phyloP scores from a whole-genome alignment of 1,284 basidiomycete genomes.

The Rhodotorula sp. region DNA sequence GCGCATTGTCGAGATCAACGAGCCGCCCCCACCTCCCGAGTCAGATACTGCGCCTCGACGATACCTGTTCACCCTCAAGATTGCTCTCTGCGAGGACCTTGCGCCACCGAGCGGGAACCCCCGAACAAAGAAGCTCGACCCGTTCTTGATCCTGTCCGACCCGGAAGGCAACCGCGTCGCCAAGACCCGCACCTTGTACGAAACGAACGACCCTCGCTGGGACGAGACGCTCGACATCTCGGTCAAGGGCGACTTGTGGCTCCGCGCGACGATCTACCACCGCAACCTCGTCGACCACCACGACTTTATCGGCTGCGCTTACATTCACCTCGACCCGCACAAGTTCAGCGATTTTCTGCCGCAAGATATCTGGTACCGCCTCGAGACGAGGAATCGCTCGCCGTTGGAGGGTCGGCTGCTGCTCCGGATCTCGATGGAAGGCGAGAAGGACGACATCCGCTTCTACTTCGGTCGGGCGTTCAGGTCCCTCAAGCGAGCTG shows the following conservation, averaged over 20 bases:
- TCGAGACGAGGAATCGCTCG: slow-evolving; percentile 58
- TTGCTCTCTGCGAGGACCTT: slow-evolving; percentile 82
- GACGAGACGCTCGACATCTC: slow-evolving; percentile 96
- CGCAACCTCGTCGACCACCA: slow-evolving; percentile 66
- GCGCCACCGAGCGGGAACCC: slow-evolving; percentile 67
- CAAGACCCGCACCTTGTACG: slow-evolving; percentile 95
- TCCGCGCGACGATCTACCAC: slow-evolving; percentile 92
- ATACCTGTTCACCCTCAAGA: slow-evolving; percentile 91
- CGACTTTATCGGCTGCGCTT: slow-evolving; percentile 72
- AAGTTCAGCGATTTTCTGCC: slow-evolving; percentile 85
- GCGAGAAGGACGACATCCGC: slow-evolving; percentile 87
- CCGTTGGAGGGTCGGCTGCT: slow-evolving; percentile 63
- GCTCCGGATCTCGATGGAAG: slow-evolving; percentile 93
- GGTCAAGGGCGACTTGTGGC: slow-evolving; percentile 76
- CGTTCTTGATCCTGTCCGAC: slow-evolving; percentile 92
- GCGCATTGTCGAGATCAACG: slow-evolving; percentile 57
- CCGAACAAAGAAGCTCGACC: slow-evolving; percentile 69
- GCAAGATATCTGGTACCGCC: slow-evolving; percentile 87
- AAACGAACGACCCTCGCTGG: slow-evolving; percentile 87
- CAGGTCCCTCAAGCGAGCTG: slow-evolving; percentile 87
- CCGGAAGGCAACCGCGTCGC: slow-evolving; percentile 85
- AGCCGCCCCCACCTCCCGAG: slow-evolving; percentile 27
- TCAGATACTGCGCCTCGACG: slow-evolving; percentile 55
- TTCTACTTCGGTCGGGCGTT: slow-evolving; percentile 98
- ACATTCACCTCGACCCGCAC: slow-evolving; percentile 85